Evolutionary conservation across 2,329 filamentous ascomycete genomes (phyloP).

Genomic region (Sporothrix luriei): DNA sequence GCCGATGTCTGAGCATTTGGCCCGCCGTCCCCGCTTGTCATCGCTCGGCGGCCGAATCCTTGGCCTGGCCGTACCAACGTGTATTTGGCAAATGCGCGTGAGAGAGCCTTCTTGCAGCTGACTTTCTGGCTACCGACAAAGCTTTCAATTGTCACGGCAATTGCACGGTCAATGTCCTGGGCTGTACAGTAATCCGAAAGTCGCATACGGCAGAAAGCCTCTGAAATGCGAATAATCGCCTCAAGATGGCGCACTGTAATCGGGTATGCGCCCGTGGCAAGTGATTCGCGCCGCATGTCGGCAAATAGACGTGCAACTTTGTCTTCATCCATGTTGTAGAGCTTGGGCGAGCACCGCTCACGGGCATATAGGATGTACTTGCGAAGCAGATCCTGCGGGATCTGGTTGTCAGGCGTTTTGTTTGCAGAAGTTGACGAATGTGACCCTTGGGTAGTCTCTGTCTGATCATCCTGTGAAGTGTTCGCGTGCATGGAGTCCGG

Average conservation of each 20-base stretch:
- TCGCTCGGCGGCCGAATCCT: slow-evolving; percentile 38
- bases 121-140: slow-evolving; percentile 97
- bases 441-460: slow-evolving; percentile 35
- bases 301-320: slow-evolving; percentile 93
- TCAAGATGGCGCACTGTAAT: slow-evolving; percentile 98
- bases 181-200: slow-evolving; percentile 92
- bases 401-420: slow-evolving; percentile 62
- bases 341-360: slow-evolving; percentile 84
- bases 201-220: slow-evolving; percentile 96
- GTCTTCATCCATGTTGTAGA: slow-evolving; percentile 97
- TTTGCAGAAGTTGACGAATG: slow-evolving; percentile 35
- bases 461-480: slow-evolving; percentile 44
- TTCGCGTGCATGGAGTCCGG: slow-evolving; percentile 64
- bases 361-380: slow-evolving; percentile 97
- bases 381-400: slow-evolving; percentile 84
- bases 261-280: slow-evolving; percentile 93
- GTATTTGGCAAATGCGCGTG: slow-evolving; percentile 95
- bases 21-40: slow-evolving; percentile 9
- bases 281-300: slow-evolving; percentile 90
- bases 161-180: slow-evolving; percentile 92
- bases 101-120: slow-evolving; percentile 94
- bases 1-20: neutral
- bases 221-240: slow-evolving; percentile 93
- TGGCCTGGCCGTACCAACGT: slow-evolving; percentile 59
- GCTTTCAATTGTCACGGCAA: slow-evolving; percentile 92